These are phyloP conservation scores for Phytopythium oedochilum DNA, from an alignment of 352 stramenopile genomes.

Conservation along the genomic window DNA sequence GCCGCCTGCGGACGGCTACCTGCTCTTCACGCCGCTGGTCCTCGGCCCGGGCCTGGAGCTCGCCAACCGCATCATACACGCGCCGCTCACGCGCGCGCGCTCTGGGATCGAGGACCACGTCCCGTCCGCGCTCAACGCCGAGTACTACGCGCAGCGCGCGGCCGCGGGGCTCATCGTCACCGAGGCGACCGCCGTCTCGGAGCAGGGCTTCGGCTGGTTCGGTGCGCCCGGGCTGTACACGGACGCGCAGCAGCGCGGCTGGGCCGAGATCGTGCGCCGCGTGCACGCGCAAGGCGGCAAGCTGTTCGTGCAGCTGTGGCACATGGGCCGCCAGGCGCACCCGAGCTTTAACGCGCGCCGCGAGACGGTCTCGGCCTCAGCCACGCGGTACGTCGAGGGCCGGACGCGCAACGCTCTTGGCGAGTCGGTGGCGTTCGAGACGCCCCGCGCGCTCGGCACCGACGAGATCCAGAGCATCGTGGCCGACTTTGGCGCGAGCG, in stretches of 20 bases:
- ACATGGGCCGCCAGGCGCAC: conserved; percentile 53
- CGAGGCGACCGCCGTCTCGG: conserved; percentile 20
- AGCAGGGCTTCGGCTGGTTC: conserved; percentile 34
- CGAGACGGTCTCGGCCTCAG: conserved; percentile 45
- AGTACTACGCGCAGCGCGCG: conserved; percentile 23
- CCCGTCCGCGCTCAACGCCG: conserved; percentile 32
- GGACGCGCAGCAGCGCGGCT: conserved; percentile 30
- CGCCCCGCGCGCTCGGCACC: conserved; percentile 45
- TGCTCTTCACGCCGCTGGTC: conserved; percentile 22
- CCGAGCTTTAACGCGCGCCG: conserved; percentile 39
- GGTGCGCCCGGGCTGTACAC: conserved; percentile 42
- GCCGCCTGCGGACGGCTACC: conserved; percentile 11
- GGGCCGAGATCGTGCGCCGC: conserved; percentile 36
- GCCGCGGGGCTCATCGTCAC: conserved; percentile 24
- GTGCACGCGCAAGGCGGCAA: conserved; percentile 68
- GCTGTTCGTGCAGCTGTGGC: conserved; percentile 49
- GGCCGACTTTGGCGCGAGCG: conserved; percentile 53
- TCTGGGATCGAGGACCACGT: conserved; percentile 13
- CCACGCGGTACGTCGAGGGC: conserved; percentile 10
- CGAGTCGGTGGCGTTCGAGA: conserved; percentile 19
- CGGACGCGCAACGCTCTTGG: conserved; percentile 22
- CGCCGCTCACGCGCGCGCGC: conserved; percentile 27
- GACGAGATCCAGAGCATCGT: conserved; percentile 67
- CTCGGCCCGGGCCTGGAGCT: conserved; percentile 19
- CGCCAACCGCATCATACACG: conserved; percentile 39